Evolutionary conservation across 176 grass and related monocot species (phyloP).

Genomic region (Ensete glaucum): DNA sequence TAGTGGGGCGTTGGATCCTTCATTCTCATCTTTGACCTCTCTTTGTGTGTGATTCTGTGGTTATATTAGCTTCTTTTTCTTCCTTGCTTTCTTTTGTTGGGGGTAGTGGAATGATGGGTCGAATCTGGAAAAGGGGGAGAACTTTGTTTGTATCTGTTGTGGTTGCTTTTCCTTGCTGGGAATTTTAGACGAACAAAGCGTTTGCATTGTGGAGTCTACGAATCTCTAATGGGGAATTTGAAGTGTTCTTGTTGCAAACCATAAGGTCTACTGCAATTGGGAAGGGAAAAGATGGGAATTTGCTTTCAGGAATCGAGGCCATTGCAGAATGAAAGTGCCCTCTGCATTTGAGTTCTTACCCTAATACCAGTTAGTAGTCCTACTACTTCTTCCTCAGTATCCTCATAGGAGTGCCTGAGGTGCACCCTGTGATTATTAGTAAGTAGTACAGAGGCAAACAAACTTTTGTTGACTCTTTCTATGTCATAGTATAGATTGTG

Average conservation of each 20-base stretch:
- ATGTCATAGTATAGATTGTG: no score
- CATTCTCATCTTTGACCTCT: neutral
- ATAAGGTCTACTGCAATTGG: neutral
- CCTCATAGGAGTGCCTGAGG: no score
- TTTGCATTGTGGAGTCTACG: neutral
- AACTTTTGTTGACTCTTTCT: no score
- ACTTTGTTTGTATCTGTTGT: neutral
- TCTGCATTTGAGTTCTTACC: no score
- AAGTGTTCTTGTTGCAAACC: neutral
- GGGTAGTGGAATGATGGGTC: neutral
- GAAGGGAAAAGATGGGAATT: no score
- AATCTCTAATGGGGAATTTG: neutral
- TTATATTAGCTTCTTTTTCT: neutral
- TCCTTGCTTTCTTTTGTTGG: neutral
- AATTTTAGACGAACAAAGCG: neutral
- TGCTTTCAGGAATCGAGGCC: no score
- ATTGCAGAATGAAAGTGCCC: no score
- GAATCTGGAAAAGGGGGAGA: neutral
- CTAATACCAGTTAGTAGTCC: no score
- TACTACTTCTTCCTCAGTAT: no score
- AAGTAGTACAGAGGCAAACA: no score
- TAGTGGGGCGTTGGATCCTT: neutral
- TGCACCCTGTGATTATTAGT: no score
- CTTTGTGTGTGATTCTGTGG: neutral
- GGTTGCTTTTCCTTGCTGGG: neutral